phyloP scores from a whole-genome alignment of 257 asterid genomes.

The Solanum corneliomulleri region DNA sequence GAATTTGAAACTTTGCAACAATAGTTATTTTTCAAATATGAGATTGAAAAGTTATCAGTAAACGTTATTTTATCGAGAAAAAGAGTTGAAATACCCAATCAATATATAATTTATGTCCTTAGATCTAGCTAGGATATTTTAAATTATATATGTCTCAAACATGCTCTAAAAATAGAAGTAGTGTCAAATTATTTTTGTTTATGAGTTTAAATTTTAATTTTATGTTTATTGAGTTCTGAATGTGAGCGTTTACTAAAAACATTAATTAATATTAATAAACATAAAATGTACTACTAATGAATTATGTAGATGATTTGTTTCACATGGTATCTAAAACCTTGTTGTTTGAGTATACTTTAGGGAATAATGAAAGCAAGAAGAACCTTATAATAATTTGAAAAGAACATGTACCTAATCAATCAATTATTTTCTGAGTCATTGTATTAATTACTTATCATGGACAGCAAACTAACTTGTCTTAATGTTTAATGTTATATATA shows the following conservation, averaged over 20 bases:
- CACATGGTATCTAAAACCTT: not conserved
- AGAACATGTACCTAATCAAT: not conserved
- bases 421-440: not conserved
- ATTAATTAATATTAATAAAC: not conserved
- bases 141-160: not conserved
- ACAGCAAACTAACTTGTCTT: not conserved
- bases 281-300: not conserved
- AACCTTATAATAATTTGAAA: not conserved
- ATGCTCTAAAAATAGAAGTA: not conserved
- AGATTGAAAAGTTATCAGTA: not conserved
- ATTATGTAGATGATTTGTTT: not conserved
- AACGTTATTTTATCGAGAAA: not conserved
- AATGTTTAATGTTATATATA: not conserved
- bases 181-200: not conserved
- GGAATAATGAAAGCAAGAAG: not conserved
- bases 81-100: not conserved
- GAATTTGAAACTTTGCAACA: not conserved
- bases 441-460: not conserved
- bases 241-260: not conserved
- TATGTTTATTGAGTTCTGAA: not conserved
- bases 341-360: not conserved
- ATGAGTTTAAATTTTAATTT: too few species aligned
- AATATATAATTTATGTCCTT: not conserved
- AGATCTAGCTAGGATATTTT: not conserved
- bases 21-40: not conserved